phyloP scores from a whole-genome alignment of 106 monocot genomes.

The Dendrobium huoshanense region DNA sequence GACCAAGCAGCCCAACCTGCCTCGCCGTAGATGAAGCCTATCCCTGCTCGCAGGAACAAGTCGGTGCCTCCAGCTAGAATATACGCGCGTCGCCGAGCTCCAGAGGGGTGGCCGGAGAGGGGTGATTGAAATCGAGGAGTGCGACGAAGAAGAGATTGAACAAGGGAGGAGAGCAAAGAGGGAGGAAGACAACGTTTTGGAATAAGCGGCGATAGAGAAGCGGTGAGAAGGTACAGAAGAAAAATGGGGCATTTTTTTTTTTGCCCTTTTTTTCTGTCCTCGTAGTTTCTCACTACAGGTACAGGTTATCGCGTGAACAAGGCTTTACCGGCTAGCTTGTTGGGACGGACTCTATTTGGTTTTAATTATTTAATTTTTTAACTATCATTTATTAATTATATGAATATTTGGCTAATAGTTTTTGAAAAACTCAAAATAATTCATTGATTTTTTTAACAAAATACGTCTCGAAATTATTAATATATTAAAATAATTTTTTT shows the following conservation, averaged over 20 bases:
- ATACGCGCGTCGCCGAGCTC: neutral
- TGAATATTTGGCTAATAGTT: too few relatives aligned
- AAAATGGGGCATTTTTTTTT: slow-evolving; percentile 8
- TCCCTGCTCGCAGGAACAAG: neutral
- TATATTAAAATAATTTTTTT: too few relatives aligned
- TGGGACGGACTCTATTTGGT: too few relatives aligned
- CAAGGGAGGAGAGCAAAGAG: slow-evolving; percentile 4
- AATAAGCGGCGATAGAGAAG: neutral
- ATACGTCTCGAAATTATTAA: too few relatives aligned
- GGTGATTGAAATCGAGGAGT: neutral
- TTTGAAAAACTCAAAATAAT: too few relatives aligned
- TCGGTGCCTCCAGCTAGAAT: neutral
- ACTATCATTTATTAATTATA: too few relatives aligned
- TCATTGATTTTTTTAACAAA: too few relatives aligned
- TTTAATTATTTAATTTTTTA: too few relatives aligned
- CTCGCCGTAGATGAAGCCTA: neutral
- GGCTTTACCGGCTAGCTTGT: too few relatives aligned
- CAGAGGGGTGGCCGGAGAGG: neutral
- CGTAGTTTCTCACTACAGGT: too few relatives aligned
- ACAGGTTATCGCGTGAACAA: too few relatives aligned
- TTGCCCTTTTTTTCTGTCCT: neutral
- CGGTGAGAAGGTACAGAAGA: neutral
- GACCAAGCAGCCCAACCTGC: neutral
- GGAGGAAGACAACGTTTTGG: neutral
- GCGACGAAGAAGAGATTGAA: neutral